Evolutionary conservation across 768 basidiomycete genomes (phyloP), one percentile per base, ranked within the genome.

Genomic region (Kwoniella dejecticola): DNA sequence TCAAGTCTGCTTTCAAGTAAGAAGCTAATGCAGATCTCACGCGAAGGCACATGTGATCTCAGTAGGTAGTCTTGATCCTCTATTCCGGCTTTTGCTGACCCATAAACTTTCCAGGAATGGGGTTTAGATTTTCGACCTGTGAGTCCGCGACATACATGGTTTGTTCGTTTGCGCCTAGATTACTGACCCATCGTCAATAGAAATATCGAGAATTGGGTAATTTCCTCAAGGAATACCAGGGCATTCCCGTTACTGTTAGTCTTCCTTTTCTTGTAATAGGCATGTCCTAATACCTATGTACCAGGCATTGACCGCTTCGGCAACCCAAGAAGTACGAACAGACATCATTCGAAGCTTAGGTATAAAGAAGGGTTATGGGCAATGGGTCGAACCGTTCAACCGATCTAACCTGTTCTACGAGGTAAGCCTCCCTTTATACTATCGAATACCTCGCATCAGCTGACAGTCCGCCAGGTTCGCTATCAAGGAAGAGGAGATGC

Each of bases 371-470:
- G 70, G 72, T 21, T 66, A 77, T 4, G 76, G 74, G 38, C 75
- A 74, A 47, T 77, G 71, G 58, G 78, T 80, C 1, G 67, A 75
- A 60, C 79, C 79, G 0, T 77, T 78, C 66, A 79, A 80, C 47
- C 55, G 79, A 24, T 71, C 64, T 23, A 80, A 79, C 50, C 69
- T 80, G 3, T 79, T 73, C 56, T 79, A 79, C 67, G 79, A 80
- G 64, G 79, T 78, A 15, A 49, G 75, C 38, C 8, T n/a, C 11
- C 5, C 27, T 23, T 29, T 23, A 26, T 10, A 29, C n/a, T 23
- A 2, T 7, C 26, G 2, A 44, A 44, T 29, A 15, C 46, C 11
- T 33, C 11, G n/a, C 49, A 26, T 53, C 29, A 21, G 36, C 57
- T 48, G 26, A 63, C 33, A 6, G 2, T 45, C 17, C 53, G 24